Evolutionary conservation across 73 alveolate species (phyloP), one percentile per base, ranked within the genome.

Genomic region (Paraurostyla sp.): DNA sequence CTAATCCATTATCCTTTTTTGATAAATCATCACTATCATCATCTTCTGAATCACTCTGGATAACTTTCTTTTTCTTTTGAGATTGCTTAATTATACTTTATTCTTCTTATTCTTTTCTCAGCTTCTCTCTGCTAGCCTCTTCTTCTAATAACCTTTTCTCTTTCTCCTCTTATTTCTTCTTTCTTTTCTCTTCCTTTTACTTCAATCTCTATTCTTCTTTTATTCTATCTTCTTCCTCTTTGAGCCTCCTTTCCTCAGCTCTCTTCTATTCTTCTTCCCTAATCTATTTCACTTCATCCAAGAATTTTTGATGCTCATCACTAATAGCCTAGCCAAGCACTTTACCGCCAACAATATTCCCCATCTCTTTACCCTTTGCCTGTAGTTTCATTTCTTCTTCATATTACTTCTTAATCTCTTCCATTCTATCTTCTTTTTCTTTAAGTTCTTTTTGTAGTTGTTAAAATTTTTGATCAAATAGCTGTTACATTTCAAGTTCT

Each of bases 401-500:
- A 20, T 48, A 56, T 50, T 60, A 41, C 27, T 65, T 56, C 57
- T 82, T 46, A 15, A 42, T 2, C 41, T 63, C 83, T 60, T 40
- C 45, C 71, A 76, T 63, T 59, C 71, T 82, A 25, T 58, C 32
- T 25, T 58, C 91, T 30, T 49, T 76, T 46, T 60, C 83, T 54
- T 82, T 50, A 52, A 82, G 29, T n/a, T 82, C 76, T 57, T 49
- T 7, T 25, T 58, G 48, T 29, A 48, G 71, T 40, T 60, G 33
- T 36, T 82, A 0, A 27, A 58, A 33, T 54, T 62, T 56, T 18
- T 3, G 3, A 1, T 63, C 83, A 43, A 60, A 56, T 29, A 56
- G 20, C 38, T 43, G 54, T 4, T 20, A 11, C 91, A 60, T 82
- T 23, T 76, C 76, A 27, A 22, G 58, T 57, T 58, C 84, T 1